phyloP scores from a whole-genome alignment of 2,329 filamentous ascomycete species.

The Clonostachys sp. region DNA sequence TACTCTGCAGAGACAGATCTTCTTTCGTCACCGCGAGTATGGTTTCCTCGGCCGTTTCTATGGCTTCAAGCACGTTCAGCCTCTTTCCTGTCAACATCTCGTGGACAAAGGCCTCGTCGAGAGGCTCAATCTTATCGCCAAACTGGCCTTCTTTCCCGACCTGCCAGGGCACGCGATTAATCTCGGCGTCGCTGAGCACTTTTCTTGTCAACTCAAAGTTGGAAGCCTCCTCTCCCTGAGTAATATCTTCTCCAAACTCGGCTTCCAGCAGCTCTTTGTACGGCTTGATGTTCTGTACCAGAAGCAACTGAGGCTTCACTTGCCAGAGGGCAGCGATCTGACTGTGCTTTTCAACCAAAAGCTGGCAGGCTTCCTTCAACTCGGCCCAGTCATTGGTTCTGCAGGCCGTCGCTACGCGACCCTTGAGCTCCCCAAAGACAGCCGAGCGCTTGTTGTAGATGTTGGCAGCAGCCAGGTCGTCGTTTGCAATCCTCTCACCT shows the following conservation, averaged over 20 bases:
- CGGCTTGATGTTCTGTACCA: constrained; percentile 3
- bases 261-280: constrained; percentile 2
- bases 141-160: constrained; percentile 4
- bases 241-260: constrained; percentile 1
- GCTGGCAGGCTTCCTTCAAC: constrained; percentile 3
- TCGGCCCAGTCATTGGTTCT: constrained; percentile 2
- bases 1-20: not conserved
- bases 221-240: not conserved
- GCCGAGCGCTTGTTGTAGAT: constrained; percentile 9
- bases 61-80: constrained; percentile 27
- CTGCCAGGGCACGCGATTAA: constrained; percentile 3
- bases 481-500: constrained; percentile 1
- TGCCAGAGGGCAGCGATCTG: constrained; percentile 3
- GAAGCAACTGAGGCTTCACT: constrained; percentile 2
- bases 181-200: constrained; percentile 5
- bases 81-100: constrained; percentile 84
- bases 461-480: constrained; percentile 4
- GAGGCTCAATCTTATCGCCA: constrained; percentile 5
- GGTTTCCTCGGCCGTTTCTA: not conserved
- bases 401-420: constrained; percentile 4
- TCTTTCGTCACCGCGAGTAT: too few species aligned
- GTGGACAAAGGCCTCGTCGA: constrained; percentile 55
- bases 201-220: not conserved
- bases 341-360: constrained; percentile 4
- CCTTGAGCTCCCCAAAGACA: constrained; percentile 6